Base-by-base conservation (phyloP, 2,329 filamentous ascomycete genomes). In the Calonectria pseudoturangicola region DNA sequence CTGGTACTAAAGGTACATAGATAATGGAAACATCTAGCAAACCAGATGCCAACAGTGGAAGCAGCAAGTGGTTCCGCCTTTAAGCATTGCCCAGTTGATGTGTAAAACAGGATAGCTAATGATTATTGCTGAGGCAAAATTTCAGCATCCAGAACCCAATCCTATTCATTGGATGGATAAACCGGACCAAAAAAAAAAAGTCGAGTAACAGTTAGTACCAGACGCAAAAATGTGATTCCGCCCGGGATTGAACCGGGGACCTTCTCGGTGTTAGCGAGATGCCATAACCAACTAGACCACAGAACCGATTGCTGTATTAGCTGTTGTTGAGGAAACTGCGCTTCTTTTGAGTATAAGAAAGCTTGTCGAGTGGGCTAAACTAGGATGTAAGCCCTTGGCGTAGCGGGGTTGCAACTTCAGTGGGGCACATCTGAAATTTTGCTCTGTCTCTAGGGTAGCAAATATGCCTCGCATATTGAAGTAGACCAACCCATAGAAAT, bases 251-350 rank as follows among this genome's bases (percentile, higher is more conserved):
- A 84, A 84, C 82, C 82, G 82, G 81, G 82, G 82, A 83, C 81
- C 81, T 83, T 83, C 81, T 83, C 82, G 82, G 82, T 83, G 82
- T 83, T 83, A 84, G 76, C 82, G 82, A 83, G 81, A 83, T 82
- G 81, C 82, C 82, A 84, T 84, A 78, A 84, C 82, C 82, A 83
- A 80, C 82, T 84, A 83, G 82, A 84, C 82, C 82, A 84, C 82
- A 81, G 75, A 84, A 84, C 81, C 82, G 67, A 21, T 8, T 58
- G 28, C 39, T 51, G 2, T 25, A 39, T 8, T 39, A 10, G 33
- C 33, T 9, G 33, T 60, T 25, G n/a, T n/a, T 48, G 45, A 39
- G 15, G 15, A 3, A 16, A 9, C 4, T 25, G 8, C 2, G 2
- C n/a, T 5, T 18, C 39, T 58, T 45, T 30, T 21, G 27, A n/a